These are phyloP conservation scores for Noccaea caerulescens DNA, from an alignment of 345 rosid genomes.

Conservation along the genomic window DNA sequence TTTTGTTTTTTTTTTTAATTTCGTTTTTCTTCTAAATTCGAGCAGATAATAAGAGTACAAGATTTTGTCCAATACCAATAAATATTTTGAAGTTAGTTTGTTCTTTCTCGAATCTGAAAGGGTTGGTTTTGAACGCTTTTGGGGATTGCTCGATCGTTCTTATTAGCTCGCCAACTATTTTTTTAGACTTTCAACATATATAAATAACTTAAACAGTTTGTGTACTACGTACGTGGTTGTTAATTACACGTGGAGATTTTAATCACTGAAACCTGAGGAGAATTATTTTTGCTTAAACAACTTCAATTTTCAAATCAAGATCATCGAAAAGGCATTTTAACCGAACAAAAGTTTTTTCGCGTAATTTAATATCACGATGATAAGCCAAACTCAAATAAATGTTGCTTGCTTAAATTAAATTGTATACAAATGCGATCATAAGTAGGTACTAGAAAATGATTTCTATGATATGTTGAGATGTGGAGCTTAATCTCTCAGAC, in stretches of 20 bases:
- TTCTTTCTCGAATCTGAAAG: no score
- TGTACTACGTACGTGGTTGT: neutral
- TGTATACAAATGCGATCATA: neutral
- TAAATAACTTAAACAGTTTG: neutral
- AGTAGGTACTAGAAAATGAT: no score
- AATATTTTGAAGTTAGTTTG: no score
- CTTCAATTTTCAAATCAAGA: neutral
- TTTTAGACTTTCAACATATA: no score
- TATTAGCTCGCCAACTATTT: no score
- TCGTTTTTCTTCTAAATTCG: constrained; percentile 25
- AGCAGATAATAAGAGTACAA: neutral
- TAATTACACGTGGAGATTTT: neutral
- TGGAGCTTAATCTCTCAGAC: neutral
- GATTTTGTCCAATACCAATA: no score
- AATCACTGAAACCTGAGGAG: neutral
- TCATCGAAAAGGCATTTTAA: neutral
- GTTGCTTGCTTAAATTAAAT: neutral
- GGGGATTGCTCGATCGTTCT: no score
- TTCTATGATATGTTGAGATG: neutral
- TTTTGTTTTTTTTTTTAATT: no score
- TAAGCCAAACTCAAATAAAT: neutral
- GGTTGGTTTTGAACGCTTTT: no score
- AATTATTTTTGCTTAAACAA: neutral
- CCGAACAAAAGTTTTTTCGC: neutral
- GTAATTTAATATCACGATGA: neutral